These are phyloP conservation scores for Drechslerella coelobrocha DNA, from an alignment of 2,329 filamentous ascomycete species.

Conservation along the genomic window DNA sequence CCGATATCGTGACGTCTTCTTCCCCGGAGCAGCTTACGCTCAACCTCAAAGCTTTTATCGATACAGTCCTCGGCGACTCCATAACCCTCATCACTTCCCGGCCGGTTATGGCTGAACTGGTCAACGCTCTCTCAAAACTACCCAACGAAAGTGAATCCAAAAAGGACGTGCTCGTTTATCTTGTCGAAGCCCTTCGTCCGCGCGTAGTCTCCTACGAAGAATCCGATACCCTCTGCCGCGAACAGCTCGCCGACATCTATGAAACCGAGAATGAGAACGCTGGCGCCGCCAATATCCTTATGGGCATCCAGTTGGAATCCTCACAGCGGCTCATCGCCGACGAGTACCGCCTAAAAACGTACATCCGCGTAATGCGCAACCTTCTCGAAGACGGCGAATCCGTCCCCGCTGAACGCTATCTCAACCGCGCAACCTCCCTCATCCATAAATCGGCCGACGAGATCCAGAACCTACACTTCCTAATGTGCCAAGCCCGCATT, in stretches of 20 bases:
- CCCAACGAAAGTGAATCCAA: constrained; percentile 68
- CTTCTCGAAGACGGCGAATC: constrained; percentile 94
- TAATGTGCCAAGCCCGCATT: constrained; percentile 89
- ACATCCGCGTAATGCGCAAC: constrained; percentile 92
- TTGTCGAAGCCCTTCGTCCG: constrained; percentile 72
- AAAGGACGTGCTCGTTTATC: constrained; percentile 76
- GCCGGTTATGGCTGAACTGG: constrained; percentile 72
- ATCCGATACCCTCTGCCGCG: constrained; percentile 78
- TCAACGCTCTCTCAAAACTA: constrained; percentile 68
- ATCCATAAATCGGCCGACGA: constrained; percentile 79
- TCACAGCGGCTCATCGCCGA: constrained; percentile 84
- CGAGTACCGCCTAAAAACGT: constrained; percentile 80
- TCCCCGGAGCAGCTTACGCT: constrained; percentile 62
- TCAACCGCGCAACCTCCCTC: constrained; percentile 95
- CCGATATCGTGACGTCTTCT: constrained; percentile 63
- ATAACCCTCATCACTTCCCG: constrained; percentile 79
- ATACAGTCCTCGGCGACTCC: constrained; percentile 71
- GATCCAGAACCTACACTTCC: constrained; percentile 80
- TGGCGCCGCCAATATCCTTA: constrained; percentile 76
- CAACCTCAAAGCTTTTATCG: constrained; percentile 72
- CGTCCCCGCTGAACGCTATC: constrained; percentile 79
- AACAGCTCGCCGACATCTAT: constrained; percentile 81
- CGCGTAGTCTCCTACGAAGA: constrained; percentile 80
- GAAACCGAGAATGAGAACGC: constrained; percentile 81
- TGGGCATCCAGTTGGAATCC: constrained; percentile 85